Percentiles rank a stretch among this genome's conserved stretches.
These are phyloP conservation scores for Verticillium nonalfalfae DNA, from an alignment of 2,329 filamentous ascomycete genomes.

Conservation along the genomic window DNA sequence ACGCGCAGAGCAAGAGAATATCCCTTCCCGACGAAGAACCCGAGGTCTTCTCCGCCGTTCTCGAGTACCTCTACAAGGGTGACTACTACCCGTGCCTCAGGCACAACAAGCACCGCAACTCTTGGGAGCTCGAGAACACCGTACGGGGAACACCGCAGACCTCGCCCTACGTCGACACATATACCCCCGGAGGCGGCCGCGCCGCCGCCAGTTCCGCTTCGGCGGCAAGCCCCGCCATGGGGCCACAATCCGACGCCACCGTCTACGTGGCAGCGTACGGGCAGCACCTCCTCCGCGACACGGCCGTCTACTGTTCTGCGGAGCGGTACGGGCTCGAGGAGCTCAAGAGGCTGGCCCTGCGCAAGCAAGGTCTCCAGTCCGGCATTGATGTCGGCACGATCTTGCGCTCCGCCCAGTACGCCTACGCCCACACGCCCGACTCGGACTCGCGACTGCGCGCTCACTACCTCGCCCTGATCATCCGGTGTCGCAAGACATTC, in stretches of 20 bases:
- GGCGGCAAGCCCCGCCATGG: constrained; percentile 48
- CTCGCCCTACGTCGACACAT: constrained; percentile 44
- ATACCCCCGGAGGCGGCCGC: constrained; percentile 29
- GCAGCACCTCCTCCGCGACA: constrained; percentile 81
- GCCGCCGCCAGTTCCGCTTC: constrained; percentile 41
- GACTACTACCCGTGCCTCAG: constrained; percentile 90
- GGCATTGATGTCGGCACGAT: constrained; percentile 91
- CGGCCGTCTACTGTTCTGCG: constrained; percentile 88
- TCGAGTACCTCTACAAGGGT: constrained; percentile 96
- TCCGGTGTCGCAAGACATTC: constrained; percentile 94
- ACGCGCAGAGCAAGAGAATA: constrained; percentile 70
- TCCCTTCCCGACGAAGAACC: constrained; percentile 73
- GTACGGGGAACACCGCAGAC: constrained; percentile 32
- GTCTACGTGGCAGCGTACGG: constrained; percentile 70
- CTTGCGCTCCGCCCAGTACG: constrained; percentile 87
- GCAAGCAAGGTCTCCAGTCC: constrained; percentile 90
- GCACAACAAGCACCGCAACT: constrained; percentile 78
- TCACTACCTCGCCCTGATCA: constrained; percentile 95
- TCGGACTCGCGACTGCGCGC: constrained; percentile 87
- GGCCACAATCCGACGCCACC: constrained; percentile 57
- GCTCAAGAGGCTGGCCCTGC: constrained; percentile 83
- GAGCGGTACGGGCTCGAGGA: constrained; percentile 88
- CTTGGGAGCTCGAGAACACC: constrained; percentile 82
- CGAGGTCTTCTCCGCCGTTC: constrained; percentile 85
- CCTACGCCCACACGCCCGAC: constrained; percentile 92